Base-by-base conservation (phyloP, 2,329 filamentous ascomycete genomes). In the Cladosporium colombiae region DNA sequence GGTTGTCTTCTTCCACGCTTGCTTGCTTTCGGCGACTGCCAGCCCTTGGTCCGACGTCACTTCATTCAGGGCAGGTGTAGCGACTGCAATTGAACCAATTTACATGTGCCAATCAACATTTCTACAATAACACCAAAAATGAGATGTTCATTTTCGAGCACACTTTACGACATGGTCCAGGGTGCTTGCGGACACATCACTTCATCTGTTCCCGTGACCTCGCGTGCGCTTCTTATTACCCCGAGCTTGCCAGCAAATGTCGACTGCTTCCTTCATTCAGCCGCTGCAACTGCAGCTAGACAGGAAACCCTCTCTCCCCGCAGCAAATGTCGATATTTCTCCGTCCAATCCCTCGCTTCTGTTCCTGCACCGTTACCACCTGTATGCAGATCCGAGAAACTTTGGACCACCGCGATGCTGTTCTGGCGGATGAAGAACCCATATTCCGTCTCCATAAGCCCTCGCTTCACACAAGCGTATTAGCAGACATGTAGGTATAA, bases 251-350 rank as follows among this genome's bases (percentile, higher is more conserved):
- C 50, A 33, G 27, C 52, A 18, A 18, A n/a, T 52, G 31, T 63
- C 50, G 50, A 63, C 21, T 63, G 46, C 50, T 29, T 27, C 49
- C 50, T 29, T 27, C 49, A 52, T 55, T 55, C 61, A 63, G 61
- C 61, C 61, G 61, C 35, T 62, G 35, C 61, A 55, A 18, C 33
- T 44, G 60, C 49, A 55, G 49, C 49, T 59, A 31, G 27, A n/a
- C 25, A 56, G 61, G 35, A 63, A 63, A 56, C 49, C 50, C 40
- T 63, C 59, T 52, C 61, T 61, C 61, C 61, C 61, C 61, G 61
- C 61, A 63, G 61, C 35, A 29, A 1, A 6, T 5, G 35, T 46
- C 49, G 50, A 56, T 40, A 63, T 63, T 63, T 63, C 61, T 63
- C 61, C 61, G 61, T 63, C 61, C 61, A 63, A 40, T 63, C 61